A percentile compares a stretch with the other conserved stretches of the same genome.
Conservation (phyloP, 1,284 basidiomycete species). For the Xanthoconium separans region DNA sequence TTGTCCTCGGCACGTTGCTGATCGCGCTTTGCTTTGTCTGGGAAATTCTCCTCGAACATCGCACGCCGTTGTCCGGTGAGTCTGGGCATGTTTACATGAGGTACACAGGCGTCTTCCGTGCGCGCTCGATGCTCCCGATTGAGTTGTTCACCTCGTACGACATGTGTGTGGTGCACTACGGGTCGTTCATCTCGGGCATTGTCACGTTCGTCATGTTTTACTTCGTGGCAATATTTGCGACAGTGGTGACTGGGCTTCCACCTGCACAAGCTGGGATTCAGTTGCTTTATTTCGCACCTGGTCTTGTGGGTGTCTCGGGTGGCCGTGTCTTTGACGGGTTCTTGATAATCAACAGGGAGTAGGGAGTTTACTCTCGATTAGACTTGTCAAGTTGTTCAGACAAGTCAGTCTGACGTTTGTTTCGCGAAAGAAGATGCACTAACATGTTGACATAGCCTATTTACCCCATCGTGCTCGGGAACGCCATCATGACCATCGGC, state of each 20-base stretch:
- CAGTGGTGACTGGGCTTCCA: constrained; percentile 40
- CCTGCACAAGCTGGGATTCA: constrained; percentile 43
- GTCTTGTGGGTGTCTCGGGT: constrained; percentile 34
- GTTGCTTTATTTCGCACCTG: constrained; percentile 49
- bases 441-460: constrained; percentile 35
- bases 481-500: constrained; percentile 36
- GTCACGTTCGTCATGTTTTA: constrained; percentile 54
- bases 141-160: constrained; percentile 38
- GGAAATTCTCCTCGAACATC: constrained; percentile 41
- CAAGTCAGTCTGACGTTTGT: constrained; percentile 16
- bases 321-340: not conserved
- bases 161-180: constrained; percentile 39
- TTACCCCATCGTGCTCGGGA: constrained; percentile 41
- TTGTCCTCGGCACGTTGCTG: constrained; percentile 40
- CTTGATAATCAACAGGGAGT: constrained; percentile 15
- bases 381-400: constrained; percentile 27
- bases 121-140: constrained; percentile 45
- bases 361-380: constrained; percentile 18
- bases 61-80: not conserved
- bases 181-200: constrained; percentile 43
- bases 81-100: not conserved
- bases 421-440: constrained; percentile 11
- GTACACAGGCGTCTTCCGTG: constrained; percentile 29
- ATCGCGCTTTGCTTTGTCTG: constrained; percentile 39
- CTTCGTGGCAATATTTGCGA: constrained; percentile 51